Evolutionary conservation across 148 eudicot genomes (phyloP), one percentile per base, ranked within the genome.

Genomic region (Chenopodium quinoa): DNA sequence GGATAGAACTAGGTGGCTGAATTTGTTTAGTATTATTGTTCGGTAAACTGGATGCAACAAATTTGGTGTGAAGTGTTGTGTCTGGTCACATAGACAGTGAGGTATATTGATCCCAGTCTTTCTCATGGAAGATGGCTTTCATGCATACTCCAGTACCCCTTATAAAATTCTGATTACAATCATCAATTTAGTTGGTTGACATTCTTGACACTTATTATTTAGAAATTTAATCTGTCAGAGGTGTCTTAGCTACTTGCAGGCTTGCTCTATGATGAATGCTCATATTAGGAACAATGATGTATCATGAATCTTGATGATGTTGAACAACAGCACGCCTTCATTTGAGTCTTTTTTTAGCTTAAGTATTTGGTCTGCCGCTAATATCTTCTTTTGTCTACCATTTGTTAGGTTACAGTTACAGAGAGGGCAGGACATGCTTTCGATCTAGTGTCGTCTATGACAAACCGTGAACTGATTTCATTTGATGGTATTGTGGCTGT

Each of bases 401-500:
- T 87, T 66, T 62, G 67, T 81, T 82, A 95, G 99, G 95, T 96
- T 40, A 88, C 80, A 73, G 91, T 96, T 87, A 96, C 99, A 46
- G 91, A 92, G 83, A 92, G 94, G 88, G 93, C 95, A 63, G 93
- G 95, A 14, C 98, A 96, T 75, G 99, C 99, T 71, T 88, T 85
- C 79, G 97, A 91, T 86, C 85, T 82, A 75, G 90, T 93, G 92
- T 83, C 92, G 72, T 87, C 94, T 44, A 91, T 92, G 88, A 82
- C 91, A 81, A 88, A 86, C 81, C 77, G 79, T 76, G 95, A 93
- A 87, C 94, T 96, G 69, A 88, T 83, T 73, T 85, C 83, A 75
- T 93, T 87, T 85, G 98, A 96, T 79, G 99, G 99, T 80, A 91
- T 93, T 77, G 81, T 96, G 69, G 93, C 98, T 84, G 97, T 96